Evolutionary conservation across 2,329 filamentous ascomycete species (phyloP).

Genomic region (Botryotinia calthae): DNA sequence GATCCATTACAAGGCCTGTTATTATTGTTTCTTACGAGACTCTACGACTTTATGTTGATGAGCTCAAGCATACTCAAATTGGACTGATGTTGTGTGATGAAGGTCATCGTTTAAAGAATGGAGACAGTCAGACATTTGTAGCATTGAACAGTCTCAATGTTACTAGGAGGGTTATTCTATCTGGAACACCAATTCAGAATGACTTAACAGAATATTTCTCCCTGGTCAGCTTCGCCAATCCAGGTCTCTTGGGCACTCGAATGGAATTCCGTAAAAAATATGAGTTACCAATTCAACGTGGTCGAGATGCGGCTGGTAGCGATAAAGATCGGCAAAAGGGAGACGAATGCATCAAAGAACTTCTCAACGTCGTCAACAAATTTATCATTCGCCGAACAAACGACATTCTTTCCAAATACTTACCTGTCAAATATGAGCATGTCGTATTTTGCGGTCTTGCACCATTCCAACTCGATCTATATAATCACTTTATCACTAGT

Average conservation of each 20-base stretch:
- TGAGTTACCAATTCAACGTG: conserved; percentile 86
- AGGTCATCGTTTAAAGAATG: conserved; percentile 94
- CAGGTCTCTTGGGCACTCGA: conserved; percentile 82
- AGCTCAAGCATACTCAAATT: conserved; percentile 85
- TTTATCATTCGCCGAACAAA: conserved; percentile 98
- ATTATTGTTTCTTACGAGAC: conserved; percentile 99
- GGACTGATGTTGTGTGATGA: conserved; percentile 94
- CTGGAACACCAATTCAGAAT: conserved; percentile 96
- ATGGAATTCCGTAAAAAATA: conserved; percentile 92
- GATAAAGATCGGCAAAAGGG: conserved; percentile 80
- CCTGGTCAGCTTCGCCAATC: conserved; percentile 94
- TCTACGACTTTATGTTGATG: conserved; percentile 82
- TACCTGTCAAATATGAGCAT: conserved; percentile 98
- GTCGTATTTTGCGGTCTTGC: conserved; percentile 97
- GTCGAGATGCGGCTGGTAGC: conserved; percentile 84
- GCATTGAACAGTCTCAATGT: conserved; percentile 90
- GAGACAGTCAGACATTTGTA: conserved; percentile 91
- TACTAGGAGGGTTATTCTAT: conserved; percentile 86
- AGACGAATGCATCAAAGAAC: conserved; percentile 76
- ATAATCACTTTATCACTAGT: conserved; percentile 96
- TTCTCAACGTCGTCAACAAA: conserved; percentile 87
- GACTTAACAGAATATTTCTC: conserved; percentile 98
- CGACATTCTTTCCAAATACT: conserved; percentile 95
- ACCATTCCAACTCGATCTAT: conserved; percentile 87
- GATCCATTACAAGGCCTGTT: conserved; percentile 65